Evolutionary conservation across 208 protist genomes (phyloP).

Genomic region (Leishmania gerbilli): DNA sequence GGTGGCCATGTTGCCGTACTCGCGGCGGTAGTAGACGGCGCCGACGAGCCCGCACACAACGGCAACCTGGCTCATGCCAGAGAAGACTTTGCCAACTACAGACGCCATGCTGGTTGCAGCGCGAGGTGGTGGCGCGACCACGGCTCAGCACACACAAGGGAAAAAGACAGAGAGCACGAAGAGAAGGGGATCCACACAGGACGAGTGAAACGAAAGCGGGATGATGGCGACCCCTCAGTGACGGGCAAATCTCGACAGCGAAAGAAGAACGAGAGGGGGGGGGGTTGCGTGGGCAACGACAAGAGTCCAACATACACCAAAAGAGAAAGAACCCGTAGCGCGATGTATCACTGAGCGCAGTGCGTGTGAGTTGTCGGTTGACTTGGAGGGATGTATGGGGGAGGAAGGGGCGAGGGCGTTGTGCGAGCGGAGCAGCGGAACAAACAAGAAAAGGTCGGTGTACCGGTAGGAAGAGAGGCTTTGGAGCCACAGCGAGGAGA

Average conservation of each 20-base stretch:
- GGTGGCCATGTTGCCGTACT: conserved; percentile 45
- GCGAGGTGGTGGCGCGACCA: not conserved
- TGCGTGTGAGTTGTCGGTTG: not conserved
- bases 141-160: not conserved
- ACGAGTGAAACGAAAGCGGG: not conserved
- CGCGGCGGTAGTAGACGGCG: conserved; percentile 52
- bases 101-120: not conserved
- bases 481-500: not conserved
- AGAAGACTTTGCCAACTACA: conserved; percentile 23
- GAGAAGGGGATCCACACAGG: not conserved
- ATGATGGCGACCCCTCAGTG: not conserved
- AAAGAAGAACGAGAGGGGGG: not conserved
- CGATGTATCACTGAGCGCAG: not conserved
- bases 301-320: not conserved
- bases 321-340: not conserved
- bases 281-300: not conserved
- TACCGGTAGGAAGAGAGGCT: not conserved
- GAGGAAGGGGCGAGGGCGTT: not conserved
- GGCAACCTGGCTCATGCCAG: conserved; percentile 36
- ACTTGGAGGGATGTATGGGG: too few relatives aligned
- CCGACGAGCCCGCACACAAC: conserved; percentile 42
- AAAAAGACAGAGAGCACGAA: not conserved
- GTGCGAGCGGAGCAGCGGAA: not conserved
- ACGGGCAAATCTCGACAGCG: not conserved
- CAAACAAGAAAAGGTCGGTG: not conserved